Evolutionary conservation across 108 stramenopile genomes (phyloP).

Genomic region (Chaetoceros muelleri): DNA sequence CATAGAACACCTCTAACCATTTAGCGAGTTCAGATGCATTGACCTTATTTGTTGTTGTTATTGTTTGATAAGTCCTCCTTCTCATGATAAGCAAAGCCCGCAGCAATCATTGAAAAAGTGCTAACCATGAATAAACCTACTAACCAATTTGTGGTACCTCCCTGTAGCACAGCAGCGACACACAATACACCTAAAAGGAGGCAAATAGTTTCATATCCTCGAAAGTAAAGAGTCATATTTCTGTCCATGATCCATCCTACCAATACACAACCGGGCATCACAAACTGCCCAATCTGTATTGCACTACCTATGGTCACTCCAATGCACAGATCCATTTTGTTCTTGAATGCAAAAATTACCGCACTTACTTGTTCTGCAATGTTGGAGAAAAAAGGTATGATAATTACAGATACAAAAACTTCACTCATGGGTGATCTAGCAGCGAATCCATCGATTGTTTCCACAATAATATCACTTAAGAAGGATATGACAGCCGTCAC

Average conservation of each 20-base stretch:
- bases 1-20: too few relatives aligned
- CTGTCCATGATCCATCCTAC: conserved; percentile 85
- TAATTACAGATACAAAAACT: conserved; percentile 90
- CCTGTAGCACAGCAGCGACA: conserved; percentile 70
- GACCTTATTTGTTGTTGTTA: too few relatives aligned
- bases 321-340: conserved; percentile 95
- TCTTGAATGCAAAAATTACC: conserved; percentile 84
- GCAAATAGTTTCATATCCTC: conserved; percentile 81
- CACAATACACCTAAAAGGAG: conserved; percentile 62
- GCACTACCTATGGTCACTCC: conserved; percentile 94
- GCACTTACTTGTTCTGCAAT: conserved; percentile 96
- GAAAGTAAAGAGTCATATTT: conserved; percentile 77
- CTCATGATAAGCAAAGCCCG: conserved; percentile 82
- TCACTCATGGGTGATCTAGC: conserved; percentile 54
- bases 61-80: conserved; percentile 56
- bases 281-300: conserved; percentile 91
- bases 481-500: conserved; percentile 82
- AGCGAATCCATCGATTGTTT: conserved; percentile 93
- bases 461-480: conserved; percentile 88
- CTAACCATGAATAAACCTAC: conserved; percentile 60
- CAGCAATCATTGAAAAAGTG: conserved; percentile 75
- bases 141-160: conserved; percentile 84
- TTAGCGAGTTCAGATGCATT: too few relatives aligned
- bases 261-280: conserved; percentile 88
- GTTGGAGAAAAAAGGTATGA: conserved; percentile 96